These are phyloP conservation scores for Mytilinidion resinicola DNA, from an alignment of 495 filamentous ascomycete species.

Conservation along the genomic window DNA sequence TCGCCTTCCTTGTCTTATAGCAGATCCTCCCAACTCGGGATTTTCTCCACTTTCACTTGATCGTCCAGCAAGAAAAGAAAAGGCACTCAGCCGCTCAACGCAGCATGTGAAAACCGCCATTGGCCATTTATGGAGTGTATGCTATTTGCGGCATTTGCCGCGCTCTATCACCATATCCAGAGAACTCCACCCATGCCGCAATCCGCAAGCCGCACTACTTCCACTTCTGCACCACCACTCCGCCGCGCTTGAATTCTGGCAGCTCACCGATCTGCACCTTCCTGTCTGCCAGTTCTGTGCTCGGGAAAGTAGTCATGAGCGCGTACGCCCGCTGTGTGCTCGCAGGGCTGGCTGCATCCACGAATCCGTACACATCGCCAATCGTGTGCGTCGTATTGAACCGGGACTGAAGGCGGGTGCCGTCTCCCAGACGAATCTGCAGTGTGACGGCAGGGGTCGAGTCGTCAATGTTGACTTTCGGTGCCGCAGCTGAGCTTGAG, in stretches of 20 bases:
- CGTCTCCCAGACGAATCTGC: slow-evolving; percentile 86
- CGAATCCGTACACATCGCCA: slow-evolving; percentile 83
- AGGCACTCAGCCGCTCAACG: no score
- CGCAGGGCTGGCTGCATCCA: slow-evolving; percentile 58
- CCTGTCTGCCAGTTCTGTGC: slow-evolving; percentile 81
- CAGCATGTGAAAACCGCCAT: no score
- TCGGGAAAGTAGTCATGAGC: slow-evolving; percentile 92
- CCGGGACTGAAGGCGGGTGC: slow-evolving; percentile 73
- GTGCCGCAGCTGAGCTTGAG: slow-evolving; percentile 29
- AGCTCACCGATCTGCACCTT: slow-evolving; percentile 63
- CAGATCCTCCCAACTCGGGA: no score
- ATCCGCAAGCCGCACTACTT: slow-evolving; percentile 13
- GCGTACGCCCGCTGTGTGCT: slow-evolving; percentile 61
- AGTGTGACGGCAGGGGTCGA: slow-evolving; percentile 71
- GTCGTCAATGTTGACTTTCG: slow-evolving; percentile 58
- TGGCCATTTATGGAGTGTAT: no score
- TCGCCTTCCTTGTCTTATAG: no score
- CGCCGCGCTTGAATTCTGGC: slow-evolving; percentile 74
- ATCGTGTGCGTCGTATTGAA: slow-evolving; percentile 93
- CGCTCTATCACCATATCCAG: not conserved
- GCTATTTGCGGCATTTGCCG: not conserved
- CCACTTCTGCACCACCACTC: slow-evolving; percentile 89
- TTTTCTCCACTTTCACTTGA: no score
- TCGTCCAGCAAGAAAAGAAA: no score
- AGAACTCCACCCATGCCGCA: not conserved